Evolutionary conservation across 2,329 filamentous ascomycete genomes (phyloP).

Genomic region (Talaromyces sp.): DNA sequence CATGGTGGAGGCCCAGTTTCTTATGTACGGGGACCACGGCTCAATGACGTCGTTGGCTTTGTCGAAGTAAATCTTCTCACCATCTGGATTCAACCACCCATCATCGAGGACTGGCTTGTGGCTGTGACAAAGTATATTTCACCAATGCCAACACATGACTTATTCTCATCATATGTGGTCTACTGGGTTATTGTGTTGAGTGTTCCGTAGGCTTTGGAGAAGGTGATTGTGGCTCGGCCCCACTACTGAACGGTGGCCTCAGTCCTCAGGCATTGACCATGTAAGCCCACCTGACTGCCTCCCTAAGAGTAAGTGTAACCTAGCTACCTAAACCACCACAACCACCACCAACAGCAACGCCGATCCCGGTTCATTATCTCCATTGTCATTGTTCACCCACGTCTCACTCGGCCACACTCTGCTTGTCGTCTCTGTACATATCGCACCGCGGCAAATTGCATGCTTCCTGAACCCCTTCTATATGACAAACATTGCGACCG

Average conservation of each 20-base stretch:
- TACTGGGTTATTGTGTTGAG: neutral
- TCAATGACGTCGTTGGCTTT: slow-evolving; percentile 17
- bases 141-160: neutral
- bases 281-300: neutral
- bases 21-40: neutral
- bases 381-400: neutral
- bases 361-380: neutral
- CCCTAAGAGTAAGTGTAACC: neutral
- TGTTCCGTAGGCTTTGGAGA: neutral
- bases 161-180: neutral
- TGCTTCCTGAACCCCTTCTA: neutral
- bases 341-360: neutral
- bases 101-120: neutral
- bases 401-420: neutral
- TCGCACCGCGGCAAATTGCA: neutral
- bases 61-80: slow-evolving; percentile 18
- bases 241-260: neutral
- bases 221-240: neutral
- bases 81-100: neutral
- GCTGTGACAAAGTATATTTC: too few species aligned
- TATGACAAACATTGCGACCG: neutral
- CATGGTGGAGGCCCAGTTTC: neutral
- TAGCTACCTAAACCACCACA: slow-evolving; percentile 2
- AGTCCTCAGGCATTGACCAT: neutral
- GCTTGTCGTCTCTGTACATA: neutral